Conservation (phyloP, 495 filamentous ascomycete genomes). For the Collariella sp. region DNA sequence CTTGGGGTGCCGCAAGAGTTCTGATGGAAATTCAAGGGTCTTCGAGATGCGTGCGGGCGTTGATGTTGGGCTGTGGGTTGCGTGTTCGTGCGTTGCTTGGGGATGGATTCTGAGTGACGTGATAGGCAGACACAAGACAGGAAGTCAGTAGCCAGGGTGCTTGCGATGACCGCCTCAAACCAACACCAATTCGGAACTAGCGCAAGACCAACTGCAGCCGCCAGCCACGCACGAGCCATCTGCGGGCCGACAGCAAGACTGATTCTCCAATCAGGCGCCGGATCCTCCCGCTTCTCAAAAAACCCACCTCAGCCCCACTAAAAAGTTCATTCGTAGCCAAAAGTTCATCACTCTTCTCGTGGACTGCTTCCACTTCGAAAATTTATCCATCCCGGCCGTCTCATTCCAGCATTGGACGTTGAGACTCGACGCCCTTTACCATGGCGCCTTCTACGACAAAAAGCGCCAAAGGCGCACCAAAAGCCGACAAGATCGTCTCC, state of each 20-base stretch:
- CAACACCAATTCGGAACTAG: constrained; percentile 1
- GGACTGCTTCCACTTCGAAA: neutral
- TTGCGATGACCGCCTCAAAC: constrained; percentile 14
- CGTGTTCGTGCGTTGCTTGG: constrained; percentile 3
- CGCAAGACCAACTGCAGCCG: neutral
- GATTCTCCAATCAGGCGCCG: neutral
- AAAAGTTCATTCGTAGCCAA: constrained; percentile 18
- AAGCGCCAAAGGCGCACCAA: constrained; percentile 7
- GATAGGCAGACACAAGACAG: constrained; percentile 19
- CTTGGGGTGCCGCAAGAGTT: neutral
- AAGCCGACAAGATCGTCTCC: constrained; percentile 1
- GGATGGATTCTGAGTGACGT: constrained; percentile 22
- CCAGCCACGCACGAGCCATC: constrained; percentile 14
- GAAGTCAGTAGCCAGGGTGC: constrained; percentile 14
- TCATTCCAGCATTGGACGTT: neutral
- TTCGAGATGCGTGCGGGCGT: neutral
- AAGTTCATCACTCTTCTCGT: neutral
- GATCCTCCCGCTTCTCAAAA: neutral
- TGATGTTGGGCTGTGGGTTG: neutral
- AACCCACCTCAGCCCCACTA: constrained; percentile 16
- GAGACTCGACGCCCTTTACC: neutral
- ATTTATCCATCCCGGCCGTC: neutral
- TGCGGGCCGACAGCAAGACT: neutral
- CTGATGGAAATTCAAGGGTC: neutral
- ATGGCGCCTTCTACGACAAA: constrained; percentile 17